Conservation (phyloP, 495 filamentous ascomycete species). For the Aspergillus hancockii region DNA sequence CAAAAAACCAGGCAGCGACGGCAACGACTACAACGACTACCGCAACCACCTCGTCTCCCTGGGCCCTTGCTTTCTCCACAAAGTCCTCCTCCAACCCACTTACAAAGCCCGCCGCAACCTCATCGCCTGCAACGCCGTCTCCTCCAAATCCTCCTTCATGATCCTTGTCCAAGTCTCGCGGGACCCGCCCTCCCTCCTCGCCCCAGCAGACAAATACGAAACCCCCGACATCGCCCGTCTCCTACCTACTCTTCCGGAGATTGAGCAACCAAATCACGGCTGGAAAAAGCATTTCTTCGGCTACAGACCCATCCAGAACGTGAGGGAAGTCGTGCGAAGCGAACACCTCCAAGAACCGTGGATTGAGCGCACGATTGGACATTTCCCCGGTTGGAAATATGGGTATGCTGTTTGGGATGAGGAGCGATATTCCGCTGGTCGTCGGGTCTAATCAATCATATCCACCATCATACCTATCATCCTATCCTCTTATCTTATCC, state of each 20-base stretch:
- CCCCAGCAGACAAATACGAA: slow-evolving; percentile 9
- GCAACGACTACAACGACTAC: slow-evolving; percentile 16
- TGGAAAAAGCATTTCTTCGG: slow-evolving; percentile 15
- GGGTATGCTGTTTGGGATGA: slow-evolving; percentile 15
- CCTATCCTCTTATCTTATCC: no score
- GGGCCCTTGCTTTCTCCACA: slow-evolving; percentile 15
- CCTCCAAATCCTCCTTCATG: slow-evolving; percentile 17
- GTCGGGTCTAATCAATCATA: background rate
- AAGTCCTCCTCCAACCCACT: slow-evolving; percentile 7
- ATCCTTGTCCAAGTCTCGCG: slow-evolving; percentile 11
- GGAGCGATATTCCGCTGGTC: background rate
- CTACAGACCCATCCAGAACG: background rate
- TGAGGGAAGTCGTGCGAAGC: background rate
- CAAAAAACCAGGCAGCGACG: slow-evolving; percentile 1
- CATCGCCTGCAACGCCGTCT: slow-evolving; percentile 12
- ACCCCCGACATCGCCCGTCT: background rate
- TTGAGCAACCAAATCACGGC: slow-evolving; percentile 9
- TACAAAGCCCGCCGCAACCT: slow-evolving; percentile 10
- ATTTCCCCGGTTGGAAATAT: slow-evolving; percentile 14
- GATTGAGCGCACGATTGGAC: slow-evolving; percentile 6
- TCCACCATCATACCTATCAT: background rate
- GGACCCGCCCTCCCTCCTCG: slow-evolving; percentile 2
- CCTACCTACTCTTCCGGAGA: background rate
- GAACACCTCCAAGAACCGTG: background rate
- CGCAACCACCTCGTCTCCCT: slow-evolving; percentile 21